Evolutionary conservation across 371 early-diverging fungal species (phyloP).

Genomic region (Smittium mucronatum): DNA sequence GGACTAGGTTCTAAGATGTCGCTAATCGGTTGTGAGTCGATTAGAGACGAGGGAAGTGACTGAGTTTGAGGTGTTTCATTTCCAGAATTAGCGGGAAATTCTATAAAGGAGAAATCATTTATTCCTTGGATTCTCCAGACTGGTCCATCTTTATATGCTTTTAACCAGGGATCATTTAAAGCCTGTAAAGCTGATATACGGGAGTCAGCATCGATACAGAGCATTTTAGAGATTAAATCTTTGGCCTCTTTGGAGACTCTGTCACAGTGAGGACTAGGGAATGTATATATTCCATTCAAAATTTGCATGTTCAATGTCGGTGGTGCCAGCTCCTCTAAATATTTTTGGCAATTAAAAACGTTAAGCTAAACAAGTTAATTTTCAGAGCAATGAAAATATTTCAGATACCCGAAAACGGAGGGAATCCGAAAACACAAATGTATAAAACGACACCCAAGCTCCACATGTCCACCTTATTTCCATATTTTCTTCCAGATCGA

Average conservation of each 20-base stretch:
- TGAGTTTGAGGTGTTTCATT: too few relatives aligned
- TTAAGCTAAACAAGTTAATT: too few relatives aligned
- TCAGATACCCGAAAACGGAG: too few relatives aligned
- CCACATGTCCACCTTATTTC: constrained; percentile 92
- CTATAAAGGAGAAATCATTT: too few relatives aligned
- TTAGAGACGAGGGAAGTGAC: too few relatives aligned
- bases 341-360: not conserved
- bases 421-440: constrained; percentile 8
- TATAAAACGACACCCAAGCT: too few relatives aligned
- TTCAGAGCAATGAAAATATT: too few relatives aligned
- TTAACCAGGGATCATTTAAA: constrained; percentile 31
- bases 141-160: constrained; percentile 16
- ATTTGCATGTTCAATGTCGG: constrained; percentile 55
- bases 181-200: constrained; percentile 38
- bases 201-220: constrained; percentile 38
- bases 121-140: constrained; percentile 24
- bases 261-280: constrained; percentile 75
- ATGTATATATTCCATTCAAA: constrained; percentile 57
- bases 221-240: constrained; percentile 40
- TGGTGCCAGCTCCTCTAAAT: constrained; percentile 35
- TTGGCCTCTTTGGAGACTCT: constrained; percentile 55
- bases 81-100: too few relatives aligned
- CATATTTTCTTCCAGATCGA: constrained; percentile 52
- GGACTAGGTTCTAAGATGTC: too few relatives aligned
- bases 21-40: too few relatives aligned